Evolutionary conservation across 371 early-diverging fungal species (phyloP).

Genomic region (Catenaria anguillulae): DNA sequence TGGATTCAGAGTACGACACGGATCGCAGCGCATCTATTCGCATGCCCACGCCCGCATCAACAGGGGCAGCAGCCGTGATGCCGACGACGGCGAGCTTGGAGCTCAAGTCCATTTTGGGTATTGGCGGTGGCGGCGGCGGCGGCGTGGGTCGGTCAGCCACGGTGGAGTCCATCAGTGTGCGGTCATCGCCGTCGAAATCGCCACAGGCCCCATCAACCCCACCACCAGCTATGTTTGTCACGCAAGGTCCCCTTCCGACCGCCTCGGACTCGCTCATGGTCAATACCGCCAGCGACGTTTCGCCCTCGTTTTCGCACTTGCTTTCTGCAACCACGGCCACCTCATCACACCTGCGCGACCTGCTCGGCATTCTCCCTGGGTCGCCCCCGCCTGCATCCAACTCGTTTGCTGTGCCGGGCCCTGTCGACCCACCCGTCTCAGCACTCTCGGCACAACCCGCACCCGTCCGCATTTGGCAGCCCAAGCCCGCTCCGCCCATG

Average conservation of each 20-base stretch:
- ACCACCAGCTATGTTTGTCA: neutral
- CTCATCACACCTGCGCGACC: too few relatives aligned
- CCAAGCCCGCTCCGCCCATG: neutral
- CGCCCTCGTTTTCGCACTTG: neutral
- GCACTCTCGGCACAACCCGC: neutral
- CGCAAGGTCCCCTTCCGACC: neutral
- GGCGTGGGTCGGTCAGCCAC: neutral
- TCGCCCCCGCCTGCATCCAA: too few relatives aligned
- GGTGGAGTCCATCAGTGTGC: neutral
- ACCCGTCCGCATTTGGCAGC: neutral
- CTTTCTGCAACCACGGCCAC: neutral
- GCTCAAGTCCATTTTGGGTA: neutral
- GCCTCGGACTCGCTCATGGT: neutral
- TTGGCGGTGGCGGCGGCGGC: neutral
- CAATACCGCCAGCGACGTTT: neutral
- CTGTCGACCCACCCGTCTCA: neutral
- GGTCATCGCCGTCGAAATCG: neutral
- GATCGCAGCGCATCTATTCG: too few relatives aligned
- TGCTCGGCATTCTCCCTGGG: too few relatives aligned
- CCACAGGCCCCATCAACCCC: too few relatives aligned
- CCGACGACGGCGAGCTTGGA: neutral
- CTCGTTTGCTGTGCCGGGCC: neutral
- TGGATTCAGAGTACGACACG: slow-evolving; percentile 4
- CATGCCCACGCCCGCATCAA: neutral
- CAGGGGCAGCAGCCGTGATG: neutral